Base-by-base conservation (phyloP, 352 stramenopile species). In the Globisporangium spinosum region DNA sequence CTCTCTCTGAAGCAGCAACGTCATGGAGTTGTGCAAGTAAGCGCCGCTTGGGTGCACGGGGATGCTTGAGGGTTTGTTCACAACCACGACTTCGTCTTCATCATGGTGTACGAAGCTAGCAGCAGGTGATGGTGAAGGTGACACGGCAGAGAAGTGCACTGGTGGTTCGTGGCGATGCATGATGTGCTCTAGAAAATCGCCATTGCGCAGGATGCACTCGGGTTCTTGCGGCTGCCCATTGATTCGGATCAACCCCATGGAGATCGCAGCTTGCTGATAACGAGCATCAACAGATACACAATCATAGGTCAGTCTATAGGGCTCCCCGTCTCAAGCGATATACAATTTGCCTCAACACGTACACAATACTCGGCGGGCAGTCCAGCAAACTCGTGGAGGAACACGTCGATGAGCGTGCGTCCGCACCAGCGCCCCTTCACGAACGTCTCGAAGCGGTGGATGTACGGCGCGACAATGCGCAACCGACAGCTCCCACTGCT, bases 121-220 rank as follows among this genome's bases (percentile, higher is more conserved):
- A 3, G 74, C 67, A 49, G 27, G 8, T 51, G 12, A 35, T 6
- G 34, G n/a, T 1, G 45, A 70, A 38, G 32, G 5, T 12, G 34
- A 63, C 51, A 25, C 45, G 40, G 64, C 54, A 29, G 15, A 74
- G 56, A 27, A 77, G 68, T 87, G 81, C 3, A 98, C 87, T 35
- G 78, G 83, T 22, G 96, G 95, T 76, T 99, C 96, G 72, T 98
- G 95, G 34, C 94, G 91, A 87, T 98, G 95, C 40, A 97, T 85
- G 20, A 83, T 77, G 73, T 99, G 95, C 22, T 80, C 83, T 6
- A 99, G 70, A 47, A 97, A 83, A 71, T 99, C 95, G 22, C 79
- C 81, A 32, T 85, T 83, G 62, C 90, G 79, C 57, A 98, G 75
- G 22, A 77, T 68, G 56, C 95, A 90, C 43, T 85, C 70, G 7